A percentile compares a stretch with the other conserved stretches of the same genome.
Evolutionary conservation across 768 basidiomycete genomes (phyloP).

Genomic region (Leucogyrophana mollusca): DNA sequence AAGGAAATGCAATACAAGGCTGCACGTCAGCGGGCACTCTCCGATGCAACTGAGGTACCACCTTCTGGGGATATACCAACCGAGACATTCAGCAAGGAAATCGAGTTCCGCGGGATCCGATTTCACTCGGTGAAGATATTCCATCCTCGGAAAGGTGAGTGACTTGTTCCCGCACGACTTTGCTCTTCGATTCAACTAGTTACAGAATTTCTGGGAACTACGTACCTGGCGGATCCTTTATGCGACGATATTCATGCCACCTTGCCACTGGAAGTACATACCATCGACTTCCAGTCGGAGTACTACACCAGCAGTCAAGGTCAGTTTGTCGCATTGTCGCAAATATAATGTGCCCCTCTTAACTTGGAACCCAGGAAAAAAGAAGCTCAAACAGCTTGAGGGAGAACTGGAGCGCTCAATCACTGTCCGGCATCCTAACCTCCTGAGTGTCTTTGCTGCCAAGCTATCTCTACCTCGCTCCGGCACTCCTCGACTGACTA

Average conservation of each 20-base stretch:
- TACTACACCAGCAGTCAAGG: slow-evolving; percentile 74
- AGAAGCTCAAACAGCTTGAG: slow-evolving; percentile 68
- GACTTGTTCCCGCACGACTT: neutral
- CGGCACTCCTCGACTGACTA: slow-evolving; percentile 48
- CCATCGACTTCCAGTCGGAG: slow-evolving; percentile 61
- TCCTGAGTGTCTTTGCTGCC: slow-evolving; percentile 66
- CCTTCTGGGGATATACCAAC: slow-evolving; percentile 47
- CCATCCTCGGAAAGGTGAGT: slow-evolving; percentile 65
- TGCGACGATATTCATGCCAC: slow-evolving; percentile 61
- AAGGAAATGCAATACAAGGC: slow-evolving; percentile 47
- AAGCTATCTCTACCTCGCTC: slow-evolving; percentile 56
- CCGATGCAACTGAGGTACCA: slow-evolving; percentile 69
- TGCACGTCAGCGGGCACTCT: slow-evolving; percentile 62
- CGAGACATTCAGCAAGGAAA: slow-evolving; percentile 58
- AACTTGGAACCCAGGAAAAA: slow-evolving; percentile 42
- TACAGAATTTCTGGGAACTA: slow-evolving; percentile 60
- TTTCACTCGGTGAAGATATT: slow-evolving; percentile 72
- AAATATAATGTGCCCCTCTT: neutral
- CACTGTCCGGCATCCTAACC: slow-evolving; percentile 59
- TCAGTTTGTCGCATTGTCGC: slow-evolving; percentile 7
- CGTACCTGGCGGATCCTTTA: slow-evolving; percentile 74
- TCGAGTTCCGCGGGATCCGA: slow-evolving; percentile 55
- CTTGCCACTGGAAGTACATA: slow-evolving; percentile 65
- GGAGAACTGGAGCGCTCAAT: slow-evolving; percentile 62
- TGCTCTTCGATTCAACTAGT: neutral